Evolutionary conservation across 2,329 filamentous ascomycete genomes (phyloP), one percentile per base, ranked within the genome.

Genomic region (Sarocladium oryzae): DNA sequence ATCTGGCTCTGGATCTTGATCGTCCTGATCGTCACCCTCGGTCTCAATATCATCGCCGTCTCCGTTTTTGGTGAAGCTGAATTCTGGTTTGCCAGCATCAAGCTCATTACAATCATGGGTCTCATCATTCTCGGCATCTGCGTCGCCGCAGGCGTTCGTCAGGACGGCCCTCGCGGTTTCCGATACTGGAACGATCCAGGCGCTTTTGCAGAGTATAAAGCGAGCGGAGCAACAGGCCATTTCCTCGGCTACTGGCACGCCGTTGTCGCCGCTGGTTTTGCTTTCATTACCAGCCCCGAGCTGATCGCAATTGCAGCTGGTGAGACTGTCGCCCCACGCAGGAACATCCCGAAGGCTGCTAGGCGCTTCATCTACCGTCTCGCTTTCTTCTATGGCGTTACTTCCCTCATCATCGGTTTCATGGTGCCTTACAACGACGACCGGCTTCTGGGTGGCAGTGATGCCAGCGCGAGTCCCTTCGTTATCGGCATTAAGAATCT

Each of bases 401-500:
- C 77, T 2, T 77, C 79, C 23, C 72, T 85, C 56, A 68, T 83
- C 54, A 77, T 85, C 40, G 81, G 82, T 50, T 73, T 81, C 58
- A 71, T 84, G 51, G 78, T 81, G 6, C 74, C 89, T 2, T 86
- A 82, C 61, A 75, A 88, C 55, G 81, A 91, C 58, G 56, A 69
- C 0, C 73, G 75, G 7, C 75, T 92, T 56, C 75, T 82, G 3
- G 69, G 69, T 30, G 76, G 73, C 46, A 18, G 36, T 68, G 72
- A 78, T 58, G 60, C 81, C 8, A 76, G 74, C 8, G 77, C 81
- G 2, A 84, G 78, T 28, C 83, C 83, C 1, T 81, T 84, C 65
- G 80, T 83, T 49, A 78, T 83, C 56, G 84, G 85, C 28, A 88
- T 89, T 68, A 75, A 82, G 61, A 72, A 78, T 20, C 75, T 85